Percentiles rank a stretch among this genome's conserved stretches.
These are phyloP conservation scores for Cladosporium sphaerospermum DNA, from an alignment of 2,329 filamentous ascomycete species.

Conservation along the genomic window DNA sequence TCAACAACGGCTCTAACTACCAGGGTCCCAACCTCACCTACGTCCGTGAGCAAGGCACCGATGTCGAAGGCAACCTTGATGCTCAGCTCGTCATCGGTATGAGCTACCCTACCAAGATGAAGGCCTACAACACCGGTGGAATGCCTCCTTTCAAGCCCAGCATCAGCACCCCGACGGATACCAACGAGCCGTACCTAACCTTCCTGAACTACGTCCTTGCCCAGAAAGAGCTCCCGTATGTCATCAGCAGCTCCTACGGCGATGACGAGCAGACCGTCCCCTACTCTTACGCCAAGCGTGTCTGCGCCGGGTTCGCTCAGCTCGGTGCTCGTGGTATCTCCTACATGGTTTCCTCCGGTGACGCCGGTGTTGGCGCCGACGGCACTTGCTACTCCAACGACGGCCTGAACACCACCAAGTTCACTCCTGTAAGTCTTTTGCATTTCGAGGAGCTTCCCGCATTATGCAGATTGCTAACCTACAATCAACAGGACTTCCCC, in stretches of 20 bases:
- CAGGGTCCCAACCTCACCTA: constrained; percentile 33
- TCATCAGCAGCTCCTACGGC: constrained; percentile 61
- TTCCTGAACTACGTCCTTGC: constrained; percentile 55
- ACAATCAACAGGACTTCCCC: constrained; percentile 32
- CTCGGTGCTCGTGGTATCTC: constrained; percentile 63
- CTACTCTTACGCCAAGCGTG: constrained; percentile 51
- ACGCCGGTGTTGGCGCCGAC: constrained; percentile 50
- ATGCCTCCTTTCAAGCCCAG: constrained; percentile 48
- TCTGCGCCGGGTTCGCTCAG: constrained; percentile 58
- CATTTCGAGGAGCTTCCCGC: background rate
- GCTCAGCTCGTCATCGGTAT: constrained; percentile 55
- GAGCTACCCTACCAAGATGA: constrained; percentile 48
- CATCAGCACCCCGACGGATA: constrained; percentile 41
- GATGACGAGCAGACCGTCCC: constrained; percentile 62
- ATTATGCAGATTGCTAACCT: constrained; percentile 7
- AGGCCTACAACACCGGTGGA: constrained; percentile 56
- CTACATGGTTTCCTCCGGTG: constrained; percentile 58
- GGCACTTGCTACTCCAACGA: constrained; percentile 42
- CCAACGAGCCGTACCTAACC: constrained; percentile 63
- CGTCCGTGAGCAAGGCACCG: constrained; percentile 18
- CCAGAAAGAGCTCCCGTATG: constrained; percentile 52
- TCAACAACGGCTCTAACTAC: constrained; percentile 50
- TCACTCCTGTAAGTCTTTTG: constrained; percentile 29
- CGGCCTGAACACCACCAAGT: constrained; percentile 37
- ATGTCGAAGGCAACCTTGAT: constrained; percentile 58